A percentile compares a stretch with the other conserved stretches of the same genome.
These are phyloP conservation scores for Backusella liffmaniae DNA, from an alignment of 192 early-diverging fungal genomes.

Conservation along the genomic window DNA sequence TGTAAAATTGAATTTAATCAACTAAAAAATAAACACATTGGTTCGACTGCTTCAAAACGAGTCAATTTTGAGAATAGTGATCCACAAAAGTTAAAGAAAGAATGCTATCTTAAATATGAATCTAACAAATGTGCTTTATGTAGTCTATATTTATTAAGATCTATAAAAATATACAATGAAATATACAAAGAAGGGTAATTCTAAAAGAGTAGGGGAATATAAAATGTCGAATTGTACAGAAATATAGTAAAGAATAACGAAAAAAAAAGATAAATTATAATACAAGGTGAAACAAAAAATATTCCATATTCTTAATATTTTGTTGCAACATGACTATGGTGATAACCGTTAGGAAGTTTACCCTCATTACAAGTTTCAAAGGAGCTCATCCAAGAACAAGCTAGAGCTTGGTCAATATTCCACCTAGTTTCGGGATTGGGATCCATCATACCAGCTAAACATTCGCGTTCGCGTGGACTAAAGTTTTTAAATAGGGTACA, in stretches of 20 bases:
- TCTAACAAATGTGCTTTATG: neutral
- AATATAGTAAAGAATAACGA: neutral
- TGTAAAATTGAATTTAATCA: too few species aligned
- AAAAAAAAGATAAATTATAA: neutral
- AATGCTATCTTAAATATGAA: neutral
- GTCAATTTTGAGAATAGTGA: neutral
- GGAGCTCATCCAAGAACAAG: constrained; percentile 39
- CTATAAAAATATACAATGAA: neutral
- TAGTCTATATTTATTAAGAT: neutral
- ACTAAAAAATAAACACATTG: too few species aligned
- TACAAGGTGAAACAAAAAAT: neutral
- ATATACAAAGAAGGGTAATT: neutral
- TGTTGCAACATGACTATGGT: constrained; percentile 16
- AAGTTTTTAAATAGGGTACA: constrained; percentile 13
- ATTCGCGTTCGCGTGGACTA: constrained; percentile 28
- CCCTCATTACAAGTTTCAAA: constrained; percentile 43
- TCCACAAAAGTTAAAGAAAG: neutral
- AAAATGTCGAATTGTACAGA: neutral
- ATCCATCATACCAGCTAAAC: constrained; percentile 38
- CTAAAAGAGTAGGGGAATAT: neutral
- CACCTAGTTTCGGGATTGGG: constrained; percentile 41
- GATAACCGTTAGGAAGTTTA: constrained; percentile 29
- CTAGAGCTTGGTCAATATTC: constrained; percentile 39
- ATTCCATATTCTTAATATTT: neutral
- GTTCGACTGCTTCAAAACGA: neutral